Evolutionary conservation across 345 rosid genomes (phyloP).

Genomic region (Rhizophora mangle): DNA sequence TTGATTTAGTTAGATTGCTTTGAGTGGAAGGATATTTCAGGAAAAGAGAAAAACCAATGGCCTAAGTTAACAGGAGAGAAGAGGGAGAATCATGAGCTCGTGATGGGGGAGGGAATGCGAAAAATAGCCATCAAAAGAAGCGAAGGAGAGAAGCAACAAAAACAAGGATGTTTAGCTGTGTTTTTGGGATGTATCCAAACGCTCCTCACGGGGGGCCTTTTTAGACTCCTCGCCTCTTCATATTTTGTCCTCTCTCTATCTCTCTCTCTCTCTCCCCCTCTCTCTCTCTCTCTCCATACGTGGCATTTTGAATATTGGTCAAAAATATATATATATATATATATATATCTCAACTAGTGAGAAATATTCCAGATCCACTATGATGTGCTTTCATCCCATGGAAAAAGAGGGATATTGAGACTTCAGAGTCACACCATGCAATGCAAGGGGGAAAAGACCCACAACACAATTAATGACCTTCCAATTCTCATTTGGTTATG

Average conservation of each 20-base stretch:
- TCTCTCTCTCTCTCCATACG: conserved; percentile 34
- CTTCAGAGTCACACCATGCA: no score
- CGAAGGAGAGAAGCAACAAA: conserved; percentile 38
- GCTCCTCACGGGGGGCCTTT: conserved; percentile 54
- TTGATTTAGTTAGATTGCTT: no score
- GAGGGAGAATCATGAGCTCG: conserved; percentile 32
- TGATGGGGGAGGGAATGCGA: conserved; percentile 27
- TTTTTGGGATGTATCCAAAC: conserved; percentile 48
- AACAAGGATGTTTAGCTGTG: conserved; percentile 30
- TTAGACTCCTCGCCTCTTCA: conserved; percentile 16
- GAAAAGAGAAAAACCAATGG: no score
- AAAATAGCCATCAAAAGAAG: conserved; percentile 41
- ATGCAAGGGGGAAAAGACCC: no score
- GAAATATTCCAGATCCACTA: neutral
- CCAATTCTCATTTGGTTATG: no score
- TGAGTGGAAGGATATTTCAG: no score
- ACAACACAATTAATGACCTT: no score
- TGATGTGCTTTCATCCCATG: neutral
- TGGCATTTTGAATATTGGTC: conserved; percentile 19
- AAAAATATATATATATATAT: no score
- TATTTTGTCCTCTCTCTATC: conserved; percentile 27
- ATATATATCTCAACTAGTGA: conserved; percentile 2
- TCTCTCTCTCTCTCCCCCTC: conserved; percentile 14
- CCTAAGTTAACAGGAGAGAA: no score
- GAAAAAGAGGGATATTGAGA: neutral